Conservation (phyloP, 1,284 basidiomycete genomes). For the Leccinum insolens region DNA sequence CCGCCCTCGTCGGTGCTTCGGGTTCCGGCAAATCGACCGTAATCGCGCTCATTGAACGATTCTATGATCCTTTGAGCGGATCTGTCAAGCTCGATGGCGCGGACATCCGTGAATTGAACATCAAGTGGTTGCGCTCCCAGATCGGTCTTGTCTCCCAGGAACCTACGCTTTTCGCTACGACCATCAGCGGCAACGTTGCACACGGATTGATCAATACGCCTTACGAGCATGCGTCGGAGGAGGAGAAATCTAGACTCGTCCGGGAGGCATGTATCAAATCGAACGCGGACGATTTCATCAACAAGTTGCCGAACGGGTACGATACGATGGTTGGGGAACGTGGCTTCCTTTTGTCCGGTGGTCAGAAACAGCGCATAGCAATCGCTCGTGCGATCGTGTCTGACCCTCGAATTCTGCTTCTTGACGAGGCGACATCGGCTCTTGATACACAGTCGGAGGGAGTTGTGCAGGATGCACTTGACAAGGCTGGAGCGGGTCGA, state of each 20-base stretch:
- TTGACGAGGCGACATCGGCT: slow-evolving; percentile 90
- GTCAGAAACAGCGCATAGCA: slow-evolving; percentile 91
- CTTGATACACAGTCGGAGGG: slow-evolving; percentile 91
- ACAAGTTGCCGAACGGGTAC: slow-evolving; percentile 83
- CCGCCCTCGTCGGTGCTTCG: slow-evolving; percentile 88
- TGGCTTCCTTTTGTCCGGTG: slow-evolving; percentile 89
- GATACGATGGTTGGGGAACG: slow-evolving; percentile 93
- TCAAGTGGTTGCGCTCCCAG: slow-evolving; percentile 88
- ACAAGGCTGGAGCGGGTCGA: slow-evolving; percentile 84
- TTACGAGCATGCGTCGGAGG: slow-evolving; percentile 71
- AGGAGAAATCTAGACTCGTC: slow-evolving; percentile 79
- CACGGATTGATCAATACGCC: slow-evolving; percentile 87
- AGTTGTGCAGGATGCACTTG: slow-evolving; percentile 93
- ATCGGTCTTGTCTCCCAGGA: slow-evolving; percentile 93
- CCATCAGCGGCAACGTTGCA: slow-evolving; percentile 80
- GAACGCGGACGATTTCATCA: slow-evolving; percentile 91
- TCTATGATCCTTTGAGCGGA: slow-evolving; percentile 86
- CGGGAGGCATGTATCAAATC: slow-evolving; percentile 89
- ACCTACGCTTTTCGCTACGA: slow-evolving; percentile 85
- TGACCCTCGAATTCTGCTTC: slow-evolving; percentile 80
- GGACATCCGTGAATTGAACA: slow-evolving; percentile 78
- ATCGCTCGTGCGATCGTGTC: slow-evolving; percentile 94
- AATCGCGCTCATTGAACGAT: slow-evolving; percentile 80
- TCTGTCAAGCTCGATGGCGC: slow-evolving; percentile 78
- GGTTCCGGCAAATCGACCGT: slow-evolving; percentile 89